Base-by-base conservation (phyloP, 2,329 filamentous ascomycete genomes). In the Aspergillus sp. region DNA sequence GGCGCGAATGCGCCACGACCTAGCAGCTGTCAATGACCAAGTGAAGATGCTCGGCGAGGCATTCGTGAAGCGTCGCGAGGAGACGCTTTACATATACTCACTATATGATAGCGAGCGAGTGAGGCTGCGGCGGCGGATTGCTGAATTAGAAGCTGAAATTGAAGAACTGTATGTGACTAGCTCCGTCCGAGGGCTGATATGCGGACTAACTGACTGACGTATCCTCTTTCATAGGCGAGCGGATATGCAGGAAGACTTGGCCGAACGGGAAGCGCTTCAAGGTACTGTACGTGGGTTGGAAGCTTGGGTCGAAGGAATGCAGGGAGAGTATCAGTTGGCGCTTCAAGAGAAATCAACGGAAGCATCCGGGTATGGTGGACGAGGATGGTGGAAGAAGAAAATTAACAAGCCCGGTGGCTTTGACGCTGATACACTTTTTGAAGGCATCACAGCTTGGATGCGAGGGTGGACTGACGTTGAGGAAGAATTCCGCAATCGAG, bases 81-180 rank as follows among this genome's bases (percentile, higher is more conserved):
- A 75, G 56, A 65, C 68, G 3, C 64, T 85, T 78, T 84, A 87
- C 63, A 86, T 90, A 57, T 85, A 88, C 66, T 79, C 79, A 23
- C 72, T 88, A 33, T 80, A 88, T 21, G 79, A 86, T 52, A 80
- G 80, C 43, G 81, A 84, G 59, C 80, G 84, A 57, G 82, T 87
- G 68, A 78, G 77, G 39, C 80, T 86, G 51, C 80, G 82, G 43
- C 77, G 84, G 62, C 82, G 82, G 52, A 84, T 89, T 57, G 77
- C 85, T 23, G 82, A 84, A 57, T 77, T 89, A 14, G 84, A 89
- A 65, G 79, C 79, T 39, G 81, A 84, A 44, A 77, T 89, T 44
- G 68, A 77, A 41, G 80, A 86, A 60, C 76, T 89, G 83, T 87
- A 71, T 64, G 75, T 67, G 7, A n/a, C 27, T 27, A 24, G 11